Percentiles rank a stretch among this genome's conserved stretches.
These are phyloP conservation scores for Geum urbanum DNA, from an alignment of 306 rosid genomes.

Conservation along the genomic window DNA sequence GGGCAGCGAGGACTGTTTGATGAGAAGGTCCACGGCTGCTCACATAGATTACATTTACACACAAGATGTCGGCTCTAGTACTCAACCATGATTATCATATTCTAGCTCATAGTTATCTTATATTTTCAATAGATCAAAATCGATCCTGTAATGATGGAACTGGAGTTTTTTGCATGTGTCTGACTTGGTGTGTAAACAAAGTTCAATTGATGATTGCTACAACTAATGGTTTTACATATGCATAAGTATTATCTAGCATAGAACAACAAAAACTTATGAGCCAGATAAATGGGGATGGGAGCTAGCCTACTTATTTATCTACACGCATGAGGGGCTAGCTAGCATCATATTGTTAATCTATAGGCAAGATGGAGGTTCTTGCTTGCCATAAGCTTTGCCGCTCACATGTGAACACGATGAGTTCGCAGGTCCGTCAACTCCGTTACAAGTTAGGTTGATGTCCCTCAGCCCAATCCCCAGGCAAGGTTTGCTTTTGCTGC, in stretches of 20 bases:
- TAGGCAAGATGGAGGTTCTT: not conserved
- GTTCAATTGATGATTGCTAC: not conserved
- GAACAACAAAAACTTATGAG: not conserved
- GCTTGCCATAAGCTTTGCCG: not conserved
- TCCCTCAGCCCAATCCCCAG: conserved; percentile 1
- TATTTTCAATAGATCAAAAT: too few relatives aligned
- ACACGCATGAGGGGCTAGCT: not conserved
- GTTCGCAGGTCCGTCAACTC: conserved; percentile 8
- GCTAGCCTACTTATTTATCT: not conserved
- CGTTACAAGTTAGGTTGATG: conserved; percentile 13
- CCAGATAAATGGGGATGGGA: not conserved
- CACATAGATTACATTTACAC: conserved; percentile 63
- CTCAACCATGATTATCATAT: conserved; percentile 29
- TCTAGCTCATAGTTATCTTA: too few relatives aligned
- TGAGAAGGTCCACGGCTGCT: conserved; percentile 43
- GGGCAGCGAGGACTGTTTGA: conserved; percentile 40
- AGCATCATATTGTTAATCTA: not conserved
- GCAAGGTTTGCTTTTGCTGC: conserved; percentile 25
- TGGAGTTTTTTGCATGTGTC: too few relatives aligned
- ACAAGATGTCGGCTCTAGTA: conserved; percentile 28
- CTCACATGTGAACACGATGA: conserved; percentile 6
- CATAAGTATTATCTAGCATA: not conserved
- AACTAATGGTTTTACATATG: not conserved
- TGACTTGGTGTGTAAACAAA: not conserved
- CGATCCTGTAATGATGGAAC: not conserved